phyloP scores from a whole-genome alignment of 768 basidiomycete genomes.

The Tylopilus rubrobrunneus region DNA sequence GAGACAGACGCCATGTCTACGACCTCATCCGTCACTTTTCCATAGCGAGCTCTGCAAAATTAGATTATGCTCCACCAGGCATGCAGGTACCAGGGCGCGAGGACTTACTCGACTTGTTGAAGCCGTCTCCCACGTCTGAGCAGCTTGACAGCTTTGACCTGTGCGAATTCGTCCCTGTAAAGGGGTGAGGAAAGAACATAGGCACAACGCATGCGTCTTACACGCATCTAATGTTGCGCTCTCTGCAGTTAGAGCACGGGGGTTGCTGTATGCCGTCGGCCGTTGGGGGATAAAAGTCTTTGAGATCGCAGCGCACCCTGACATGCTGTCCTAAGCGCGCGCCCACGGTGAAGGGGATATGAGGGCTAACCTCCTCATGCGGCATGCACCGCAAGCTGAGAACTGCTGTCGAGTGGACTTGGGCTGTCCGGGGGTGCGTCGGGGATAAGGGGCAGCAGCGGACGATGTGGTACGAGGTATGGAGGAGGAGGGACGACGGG shows the following conservation, averaged over 20 bases:
- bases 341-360: not conserved
- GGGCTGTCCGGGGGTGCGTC: constrained; percentile 55
- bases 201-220: constrained; percentile 40
- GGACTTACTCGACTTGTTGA: constrained; percentile 78
- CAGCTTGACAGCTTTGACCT: constrained; percentile 86
- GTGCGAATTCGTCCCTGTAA: constrained; percentile 82
- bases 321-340: not conserved
- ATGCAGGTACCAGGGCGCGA: constrained; percentile 4
- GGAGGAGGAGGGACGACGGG: constrained; percentile 48
- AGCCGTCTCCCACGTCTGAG: constrained; percentile 73
- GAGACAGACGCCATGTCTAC: constrained; percentile 15
- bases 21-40: constrained; percentile 54
- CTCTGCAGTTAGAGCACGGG: constrained; percentile 85
- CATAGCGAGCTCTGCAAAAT: constrained; percentile 65
- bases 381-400: constrained; percentile 92
- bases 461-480: constrained; percentile 26
- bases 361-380: constrained; percentile 68
- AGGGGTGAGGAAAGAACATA: constrained; percentile 5
- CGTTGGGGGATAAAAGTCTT: constrained; percentile 64
- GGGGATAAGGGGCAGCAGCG: constrained; percentile 34
- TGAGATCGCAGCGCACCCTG: constrained; percentile 92
- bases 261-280: constrained; percentile 38
- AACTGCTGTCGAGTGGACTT: constrained; percentile 82
- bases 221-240: constrained; percentile 92
- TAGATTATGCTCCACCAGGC: constrained; percentile 1